Evolutionary conservation across 345 rosid species (phyloP), one percentile per base, ranked within the genome.

Genomic region (Draba incana): DNA sequence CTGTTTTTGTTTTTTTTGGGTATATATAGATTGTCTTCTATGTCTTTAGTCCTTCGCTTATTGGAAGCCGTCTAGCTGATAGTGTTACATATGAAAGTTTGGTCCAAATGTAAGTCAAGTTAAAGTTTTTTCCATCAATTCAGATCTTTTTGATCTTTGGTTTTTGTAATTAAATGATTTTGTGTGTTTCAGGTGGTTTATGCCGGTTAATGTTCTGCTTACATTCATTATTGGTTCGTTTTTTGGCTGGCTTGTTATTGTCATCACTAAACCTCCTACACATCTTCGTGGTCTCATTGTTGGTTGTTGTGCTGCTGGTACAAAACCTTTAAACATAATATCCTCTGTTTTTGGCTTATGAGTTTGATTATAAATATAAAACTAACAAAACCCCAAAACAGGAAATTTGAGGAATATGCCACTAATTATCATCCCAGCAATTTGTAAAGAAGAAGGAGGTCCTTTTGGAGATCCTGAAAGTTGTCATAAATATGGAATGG

Each of bases 331-430:
- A 25, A 8, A 37, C 42, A 47, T 57, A 2, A 27, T 52, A 5
- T 35, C 1, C 20, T 25, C 12, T 56, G 14, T 52, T 8, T 37
- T 6, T 25, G 2, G 24, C 4, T 35, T 31, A 10, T 56, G 16
- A 14, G 13, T 63, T 28, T 62, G 55, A 7, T 7, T 44, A 44
- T 61, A 27, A 20, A 20, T 20, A 62, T 46, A 28, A 30, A 10
- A 55, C 13, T 10, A 31, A 28, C 5, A 14, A 65, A 49, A 50
- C n/a, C 10, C 6, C 11, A 42, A 62, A 41, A 66, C 72, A 88
- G 91, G 95, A 51, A 88, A 88, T 65, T 48, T 81, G 79, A 92
- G 92, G 64, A 84, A 82, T 60, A 55, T 88, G 85, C 80, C 77
- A 30, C 75, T 88, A 4, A 77, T 88, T 20, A 79, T 88, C 53